These are phyloP conservation scores for Zasmidium angulare DNA, from an alignment of 2,329 filamentous ascomycete species.

Conservation along the genomic window DNA sequence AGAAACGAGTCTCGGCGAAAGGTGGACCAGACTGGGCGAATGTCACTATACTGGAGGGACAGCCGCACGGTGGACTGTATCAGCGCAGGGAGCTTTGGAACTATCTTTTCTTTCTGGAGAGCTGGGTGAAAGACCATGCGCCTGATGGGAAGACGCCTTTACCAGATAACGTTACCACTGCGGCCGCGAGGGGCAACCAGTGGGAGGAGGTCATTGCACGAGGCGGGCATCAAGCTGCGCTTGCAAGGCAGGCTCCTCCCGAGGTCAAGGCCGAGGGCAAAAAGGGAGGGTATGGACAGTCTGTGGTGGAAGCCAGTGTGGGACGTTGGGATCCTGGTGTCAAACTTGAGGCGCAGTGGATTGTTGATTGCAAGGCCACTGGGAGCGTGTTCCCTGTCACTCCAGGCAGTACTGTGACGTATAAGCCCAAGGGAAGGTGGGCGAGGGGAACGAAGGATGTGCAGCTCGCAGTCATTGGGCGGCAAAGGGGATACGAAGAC, in stretches of 20 bases:
- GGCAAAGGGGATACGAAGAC: slow-evolving; percentile 1
- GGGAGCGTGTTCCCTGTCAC: slow-evolving; percentile 28
- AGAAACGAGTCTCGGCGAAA: slow-evolving; percentile 33
- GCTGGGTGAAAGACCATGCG: slow-evolving; percentile 35
- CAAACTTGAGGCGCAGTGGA: slow-evolving; percentile 36
- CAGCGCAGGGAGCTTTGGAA: slow-evolving; percentile 34
- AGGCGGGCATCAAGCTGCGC: slow-evolving; percentile 37
- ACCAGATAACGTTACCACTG: slow-evolving; percentile 18
- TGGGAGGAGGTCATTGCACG: slow-evolving; percentile 36
- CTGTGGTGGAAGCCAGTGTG: slow-evolving; percentile 19
- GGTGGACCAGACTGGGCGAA: slow-evolving; percentile 40
- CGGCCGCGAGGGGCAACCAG: slow-evolving; percentile 33
- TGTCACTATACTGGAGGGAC: slow-evolving; percentile 34
- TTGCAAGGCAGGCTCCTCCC: slow-evolving; percentile 35
- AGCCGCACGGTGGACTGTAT: slow-evolving; percentile 38
- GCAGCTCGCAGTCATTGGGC: background rate
- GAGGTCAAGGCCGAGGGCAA: slow-evolving; percentile 21
- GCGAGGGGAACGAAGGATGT: background rate
- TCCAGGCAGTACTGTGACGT: slow-evolving; percentile 24
- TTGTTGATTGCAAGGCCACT: slow-evolving; percentile 28
- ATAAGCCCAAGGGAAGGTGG: background rate
- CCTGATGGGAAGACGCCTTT: slow-evolving; percentile 35
- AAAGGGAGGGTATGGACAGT: background rate
- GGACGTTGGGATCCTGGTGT: slow-evolving; percentile 42
- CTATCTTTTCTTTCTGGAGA: slow-evolving; percentile 36